Conservation (phyloP, 176 grass and related monocot species). For the Phragmites australis region DNA sequence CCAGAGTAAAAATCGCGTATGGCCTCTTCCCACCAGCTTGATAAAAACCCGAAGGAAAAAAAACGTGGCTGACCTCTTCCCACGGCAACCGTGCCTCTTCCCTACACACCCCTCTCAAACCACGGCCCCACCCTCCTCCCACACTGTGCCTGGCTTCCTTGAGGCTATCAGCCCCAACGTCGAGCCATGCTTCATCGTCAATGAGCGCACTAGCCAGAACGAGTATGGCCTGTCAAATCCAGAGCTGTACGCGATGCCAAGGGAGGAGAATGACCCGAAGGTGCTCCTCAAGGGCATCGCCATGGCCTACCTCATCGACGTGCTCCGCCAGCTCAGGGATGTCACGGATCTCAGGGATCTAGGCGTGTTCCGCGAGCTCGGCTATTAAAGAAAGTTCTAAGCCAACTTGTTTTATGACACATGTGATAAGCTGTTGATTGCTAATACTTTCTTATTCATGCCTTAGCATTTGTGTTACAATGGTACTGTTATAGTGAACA, state of each 20-base stretch:
- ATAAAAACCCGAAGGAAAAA: too few relatives aligned
- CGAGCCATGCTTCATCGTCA: too few relatives aligned
- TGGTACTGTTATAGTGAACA: neutral
- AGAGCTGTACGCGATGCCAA: constrained; percentile 51
- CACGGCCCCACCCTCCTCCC: too few relatives aligned
- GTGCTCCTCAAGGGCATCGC: constrained; percentile 93
- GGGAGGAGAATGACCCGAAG: constrained; percentile 85
- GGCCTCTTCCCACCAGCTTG: too few relatives aligned
- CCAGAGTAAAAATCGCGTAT: too few relatives aligned
- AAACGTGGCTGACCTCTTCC: too few relatives aligned
- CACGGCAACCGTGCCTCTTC: too few relatives aligned
- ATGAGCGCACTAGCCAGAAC: constrained; percentile 19
- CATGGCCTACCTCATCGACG: constrained; percentile 85
- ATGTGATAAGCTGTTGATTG: neutral
- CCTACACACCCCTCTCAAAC: too few relatives aligned
- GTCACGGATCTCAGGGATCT: constrained; percentile 44
- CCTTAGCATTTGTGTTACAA: constrained; percentile 2
- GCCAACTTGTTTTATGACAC: neutral
- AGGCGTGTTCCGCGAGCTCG: too few relatives aligned
- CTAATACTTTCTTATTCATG: constrained; percentile 12
- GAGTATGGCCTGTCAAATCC: constrained; percentile 81
- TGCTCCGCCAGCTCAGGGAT: constrained; percentile 95
- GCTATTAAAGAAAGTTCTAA: neutral
- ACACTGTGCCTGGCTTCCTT: too few relatives aligned
- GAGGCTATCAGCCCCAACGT: too few relatives aligned